Evolutionary conservation across 768 basidiomycete species (phyloP).

Genomic region (Panellus pusillus): DNA sequence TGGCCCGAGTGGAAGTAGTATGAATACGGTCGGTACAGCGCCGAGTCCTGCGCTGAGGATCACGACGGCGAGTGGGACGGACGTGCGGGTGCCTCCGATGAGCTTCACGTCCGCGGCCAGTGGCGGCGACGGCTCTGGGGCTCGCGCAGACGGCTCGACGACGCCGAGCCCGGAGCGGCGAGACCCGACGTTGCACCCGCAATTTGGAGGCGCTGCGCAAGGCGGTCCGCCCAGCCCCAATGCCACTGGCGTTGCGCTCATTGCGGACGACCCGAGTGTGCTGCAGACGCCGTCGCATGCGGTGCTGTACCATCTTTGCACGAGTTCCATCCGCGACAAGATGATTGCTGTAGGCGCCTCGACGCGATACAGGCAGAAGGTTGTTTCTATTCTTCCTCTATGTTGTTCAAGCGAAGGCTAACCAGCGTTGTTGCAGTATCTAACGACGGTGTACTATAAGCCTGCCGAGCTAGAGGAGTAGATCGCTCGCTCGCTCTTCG

Average conservation of each 20-base stretch:
- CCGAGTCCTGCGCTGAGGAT: conserved; percentile 23
- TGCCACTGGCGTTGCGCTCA: conserved; percentile 20
- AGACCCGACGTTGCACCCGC: conserved; percentile 5
- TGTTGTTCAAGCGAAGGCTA: not conserved
- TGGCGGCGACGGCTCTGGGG: not conserved
- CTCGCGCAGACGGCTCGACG: not conserved
- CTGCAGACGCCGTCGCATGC: conserved; percentile 77
- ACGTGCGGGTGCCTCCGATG: conserved; percentile 29
- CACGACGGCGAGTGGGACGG: conserved; percentile 41
- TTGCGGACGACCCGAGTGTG: conserved; percentile 72
- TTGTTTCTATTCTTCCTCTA: conserved; percentile 25
- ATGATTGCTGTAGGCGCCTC: conserved; percentile 76
- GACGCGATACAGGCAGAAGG: conserved; percentile 76
- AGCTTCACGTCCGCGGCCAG: conserved; percentile 7
- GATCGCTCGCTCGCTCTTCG: not conserved
- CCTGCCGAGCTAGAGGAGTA: conserved; percentile 37
- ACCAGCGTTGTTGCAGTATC: conserved; percentile 43
- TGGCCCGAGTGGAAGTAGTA: conserved; percentile 31
- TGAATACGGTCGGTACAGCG: conserved; percentile 24
- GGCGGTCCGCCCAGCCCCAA: not conserved
- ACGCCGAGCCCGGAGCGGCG: not conserved
- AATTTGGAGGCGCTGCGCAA: conserved; percentile 5
- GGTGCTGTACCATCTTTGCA: conserved; percentile 75
- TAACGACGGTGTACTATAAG: conserved; percentile 74
- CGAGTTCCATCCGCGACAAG: conserved; percentile 76